phyloP scores from a whole-genome alignment of 495 filamentous ascomycete genomes.

The Glarea lozoyensis region DNA sequence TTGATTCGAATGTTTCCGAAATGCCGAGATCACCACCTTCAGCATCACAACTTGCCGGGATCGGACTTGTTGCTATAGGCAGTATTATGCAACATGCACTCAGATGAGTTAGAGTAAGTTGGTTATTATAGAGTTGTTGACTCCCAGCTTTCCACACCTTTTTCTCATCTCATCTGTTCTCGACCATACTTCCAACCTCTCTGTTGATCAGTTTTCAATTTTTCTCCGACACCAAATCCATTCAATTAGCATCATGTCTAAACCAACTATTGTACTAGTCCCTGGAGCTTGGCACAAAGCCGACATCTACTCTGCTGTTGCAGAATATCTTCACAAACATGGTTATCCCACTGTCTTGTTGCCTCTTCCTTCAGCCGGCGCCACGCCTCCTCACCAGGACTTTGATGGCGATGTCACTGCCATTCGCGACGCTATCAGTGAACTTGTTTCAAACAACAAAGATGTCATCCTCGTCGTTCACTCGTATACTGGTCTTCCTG shows the following conservation, averaged over 20 bases:
- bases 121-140: too few relatives aligned
- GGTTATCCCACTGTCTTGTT: slow-evolving; percentile 7
- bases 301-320: slow-evolving; percentile 3
- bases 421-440: slow-evolving; percentile 2
- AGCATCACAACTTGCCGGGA: too few relatives aligned
- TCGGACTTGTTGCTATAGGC: too few relatives aligned
- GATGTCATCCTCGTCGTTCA: slow-evolving; percentile 8
- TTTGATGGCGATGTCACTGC: slow-evolving; percentile 7
- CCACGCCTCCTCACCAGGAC: slow-evolving; percentile 4
- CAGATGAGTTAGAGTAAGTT: too few relatives aligned
- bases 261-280: slow-evolving; percentile 10
- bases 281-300: slow-evolving; percentile 13
- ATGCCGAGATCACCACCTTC: too few relatives aligned
- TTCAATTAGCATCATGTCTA: slow-evolving; percentile 4
- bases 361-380: slow-evolving; percentile 3
- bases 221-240: too few relatives aligned
- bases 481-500: slow-evolving; percentile 7
- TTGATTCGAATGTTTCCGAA: too few relatives aligned
- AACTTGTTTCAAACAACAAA: slow-evolving; percentile 2
- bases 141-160: too few relatives aligned
- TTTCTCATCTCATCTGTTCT: too few relatives aligned
- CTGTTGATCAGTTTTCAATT: too few relatives aligned
- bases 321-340: neutral
- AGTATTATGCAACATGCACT: too few relatives aligned
- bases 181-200: too few relatives aligned